Base-by-base conservation (phyloP, 148 eudicot genomes). In the Chenopodium album region DNA sequence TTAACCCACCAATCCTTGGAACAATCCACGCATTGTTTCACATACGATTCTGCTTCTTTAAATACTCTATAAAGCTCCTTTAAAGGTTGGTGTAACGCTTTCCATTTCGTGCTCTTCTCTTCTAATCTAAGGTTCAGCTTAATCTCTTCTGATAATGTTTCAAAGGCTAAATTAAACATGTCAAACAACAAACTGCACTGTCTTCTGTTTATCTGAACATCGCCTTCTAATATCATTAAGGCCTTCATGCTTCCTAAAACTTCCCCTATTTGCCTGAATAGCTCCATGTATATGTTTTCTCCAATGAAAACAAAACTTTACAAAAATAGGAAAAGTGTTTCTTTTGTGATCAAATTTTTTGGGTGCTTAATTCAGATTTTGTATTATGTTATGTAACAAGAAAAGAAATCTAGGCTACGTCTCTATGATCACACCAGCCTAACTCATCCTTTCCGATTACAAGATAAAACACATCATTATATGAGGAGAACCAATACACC, bases 231-330 rank as follows among this genome's bases (percentile, higher is more conserved):
- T n/a, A 88, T 86, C 82, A 88, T 89, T 28, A 90, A 77, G 8
- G 95, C 92, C 73, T 89, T 88, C 74, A 92, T 71, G 82, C 95
- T 85, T 54, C 95, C 95, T 66, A 90, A 31, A 60, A 85, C 90
- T 87, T 89, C 92, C 79, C 95, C 95, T 19, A 92, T 87, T n/a
- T 88, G 93, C 83, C 90, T 83, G 77, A 90, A 85, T 34, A 90
- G 95, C 79, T 92, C 95, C 95, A 92, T 91, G 68, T 34, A 3
- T 34, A 92, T 91, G 52, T 78, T 10, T 20, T n/a, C 46, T 34
- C 60, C 32, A 62, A 44, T 1, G 50, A 50, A 52, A 65, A 54
- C 68, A 23, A 50, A 52, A 48, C 0, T 50, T 50, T 8, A 50
- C 54, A 50, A 50, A 50, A 50, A 50, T 44, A 71, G 28, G 22